Evolutionary conservation across 2,329 filamentous ascomycete species (phyloP), one percentile per base, ranked within the genome.

Genomic region (Colletotrichum australisinense): DNA sequence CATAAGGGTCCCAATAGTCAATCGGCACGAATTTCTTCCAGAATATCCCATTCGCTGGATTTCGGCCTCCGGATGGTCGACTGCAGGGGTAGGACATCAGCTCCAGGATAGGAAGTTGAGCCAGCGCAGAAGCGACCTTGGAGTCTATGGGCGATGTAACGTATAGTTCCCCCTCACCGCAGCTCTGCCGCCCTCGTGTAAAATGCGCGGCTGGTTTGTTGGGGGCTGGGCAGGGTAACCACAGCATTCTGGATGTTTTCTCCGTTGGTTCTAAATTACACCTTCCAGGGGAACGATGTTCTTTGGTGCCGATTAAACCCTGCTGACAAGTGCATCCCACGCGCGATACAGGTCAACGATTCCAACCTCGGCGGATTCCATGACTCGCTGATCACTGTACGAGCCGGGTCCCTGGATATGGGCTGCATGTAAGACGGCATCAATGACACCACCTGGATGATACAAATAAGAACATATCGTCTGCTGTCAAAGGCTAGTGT

Each of bases 41-140:
- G 4, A 32, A 53, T 24, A 19, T 28, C 14, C 62, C 46, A 35
- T 24, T 53, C 28, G n/a, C 12, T 12, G 12, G 12, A 14, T 12
- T 53, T n/a, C 46, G 24, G 46, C n/a, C 28, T 53, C 22, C 14
- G n/a, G 9, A 19, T 19, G 32, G 24, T 7, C 12, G 7, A 24
- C 16, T 63, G 12, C 60, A 53, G 60, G 60, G 60, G 11, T 63
- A 63, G 46, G 46, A n/a, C 22, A 63, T 55, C 42, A 49, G 38
- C 46, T 35, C 62, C 46, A 7, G 14, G 46, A 49, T 63, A 63
- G 38, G 59, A 28, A 63, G 38, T 30, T n/a, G 59, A 49, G 26
- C 59, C 38, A 63, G 14, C 42, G 26, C 26, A 19, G 46, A 12
- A 46, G 24, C 26, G 28, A 30, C 16, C 38, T 30, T 9, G 5